phyloP scores from a whole-genome alignment of 805 yeast genomes.

The Yamadazyma insecticola region DNA sequence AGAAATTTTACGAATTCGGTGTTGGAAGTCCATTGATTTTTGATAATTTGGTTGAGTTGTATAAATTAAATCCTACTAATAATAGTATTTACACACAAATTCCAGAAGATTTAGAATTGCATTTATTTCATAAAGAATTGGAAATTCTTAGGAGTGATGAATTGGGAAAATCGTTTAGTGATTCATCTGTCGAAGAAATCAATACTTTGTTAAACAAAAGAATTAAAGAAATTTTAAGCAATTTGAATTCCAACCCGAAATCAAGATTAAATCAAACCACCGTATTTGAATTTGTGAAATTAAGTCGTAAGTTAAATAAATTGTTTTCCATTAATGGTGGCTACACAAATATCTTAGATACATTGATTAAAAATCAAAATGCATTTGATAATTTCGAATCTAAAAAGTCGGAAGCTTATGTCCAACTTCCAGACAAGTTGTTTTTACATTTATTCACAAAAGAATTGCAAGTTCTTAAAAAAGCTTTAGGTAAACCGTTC shows the following conservation, averaged over 20 bases:
- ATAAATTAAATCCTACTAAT: background rate
- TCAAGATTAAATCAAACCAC: slow-evolving; percentile 4
- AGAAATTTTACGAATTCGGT: no score
- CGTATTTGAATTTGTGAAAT: no score
- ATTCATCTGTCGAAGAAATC: slow-evolving; percentile 11
- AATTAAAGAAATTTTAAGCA: slow-evolving; percentile 13
- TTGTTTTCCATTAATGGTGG: slow-evolving; percentile 52
- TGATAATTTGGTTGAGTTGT: slow-evolving; percentile 8
- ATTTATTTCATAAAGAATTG: slow-evolving; percentile 10
- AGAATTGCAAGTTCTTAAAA: slow-evolving; percentile 5
- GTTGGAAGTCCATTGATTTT: slow-evolving; percentile 10
- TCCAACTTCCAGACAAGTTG: slow-evolving; percentile 9
- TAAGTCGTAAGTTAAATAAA: slow-evolving; percentile 25
- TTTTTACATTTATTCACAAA: slow-evolving; percentile 6
- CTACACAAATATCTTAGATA: slow-evolving; percentile 52
- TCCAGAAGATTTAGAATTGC: background rate
- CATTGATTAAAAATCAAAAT: slow-evolving; percentile 45
- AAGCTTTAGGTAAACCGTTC: no score
- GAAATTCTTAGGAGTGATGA: slow-evolving; percentile 16
- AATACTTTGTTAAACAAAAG: slow-evolving; percentile 11
- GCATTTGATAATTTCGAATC: slow-evolving; percentile 43
- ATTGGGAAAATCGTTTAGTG: slow-evolving; percentile 7
- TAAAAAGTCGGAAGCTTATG: slow-evolving; percentile 7
- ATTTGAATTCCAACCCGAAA: slow-evolving; percentile 10
- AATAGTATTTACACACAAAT: background rate